Percentiles rank a stretch among this genome's conserved stretches.
Conservation (phyloP, 2,329 filamentous ascomycete genomes). For the Raffaelea deltoideospora region DNA sequence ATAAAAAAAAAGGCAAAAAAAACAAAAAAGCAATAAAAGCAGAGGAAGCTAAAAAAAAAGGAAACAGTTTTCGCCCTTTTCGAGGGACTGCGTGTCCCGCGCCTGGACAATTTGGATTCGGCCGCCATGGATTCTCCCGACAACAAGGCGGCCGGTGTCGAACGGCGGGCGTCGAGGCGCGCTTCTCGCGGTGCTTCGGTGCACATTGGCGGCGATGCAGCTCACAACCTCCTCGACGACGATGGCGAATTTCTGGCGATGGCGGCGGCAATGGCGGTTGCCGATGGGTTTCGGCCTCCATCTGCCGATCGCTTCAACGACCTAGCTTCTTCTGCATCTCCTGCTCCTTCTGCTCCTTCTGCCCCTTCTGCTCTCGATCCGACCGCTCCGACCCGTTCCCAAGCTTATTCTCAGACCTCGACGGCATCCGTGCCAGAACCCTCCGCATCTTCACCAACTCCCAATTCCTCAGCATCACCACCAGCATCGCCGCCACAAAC, state of each 20-base stretch:
- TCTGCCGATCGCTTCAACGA: neutral
- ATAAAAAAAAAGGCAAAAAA: too few species aligned
- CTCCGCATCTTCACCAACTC: too few species aligned
- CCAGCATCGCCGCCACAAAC: neutral
- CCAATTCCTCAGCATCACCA: neutral
- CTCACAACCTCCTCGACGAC: slow-evolving; percentile 3
- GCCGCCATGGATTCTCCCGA: slow-evolving; percentile 8
- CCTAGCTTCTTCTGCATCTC: neutral
- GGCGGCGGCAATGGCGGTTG: slow-evolving; percentile 3
- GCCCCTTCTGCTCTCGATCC: neutral
- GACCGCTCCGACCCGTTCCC: neutral
- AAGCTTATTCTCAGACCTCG: neutral
- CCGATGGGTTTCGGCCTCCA: slow-evolving; percentile 9
- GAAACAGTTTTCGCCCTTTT: neutral
- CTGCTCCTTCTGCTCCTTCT: neutral
- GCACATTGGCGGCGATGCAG: slow-evolving; percentile 1
- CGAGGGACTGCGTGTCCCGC: slow-evolving; percentile 1
- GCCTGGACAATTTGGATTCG: neutral
- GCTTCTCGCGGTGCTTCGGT: slow-evolving; percentile 7
- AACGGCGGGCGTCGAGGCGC: slow-evolving; percentile 9
- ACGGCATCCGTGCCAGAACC: too few species aligned
- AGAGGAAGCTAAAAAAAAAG: neutral
- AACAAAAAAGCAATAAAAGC: neutral
- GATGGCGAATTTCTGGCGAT: too few species aligned
- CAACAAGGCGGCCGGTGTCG: slow-evolving; percentile 9